Conservation (phyloP, 2,329 filamentous ascomycete species). For the Mollisia scopiformis region DNA sequence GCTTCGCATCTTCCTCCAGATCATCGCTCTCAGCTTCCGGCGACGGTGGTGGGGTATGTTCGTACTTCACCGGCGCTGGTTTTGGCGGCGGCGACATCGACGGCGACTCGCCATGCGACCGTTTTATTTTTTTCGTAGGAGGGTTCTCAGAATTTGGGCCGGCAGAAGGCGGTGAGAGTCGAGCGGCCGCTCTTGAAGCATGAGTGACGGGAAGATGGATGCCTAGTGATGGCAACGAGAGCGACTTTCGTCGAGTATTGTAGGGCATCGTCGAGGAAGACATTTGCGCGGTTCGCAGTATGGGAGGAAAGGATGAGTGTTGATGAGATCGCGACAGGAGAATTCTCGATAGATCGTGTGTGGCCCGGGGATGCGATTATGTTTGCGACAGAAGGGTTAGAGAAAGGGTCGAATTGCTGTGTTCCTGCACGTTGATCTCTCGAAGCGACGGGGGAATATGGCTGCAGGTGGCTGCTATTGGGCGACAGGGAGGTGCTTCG, state of each 20-base stretch:
- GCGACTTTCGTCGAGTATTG: conserved; percentile 94
- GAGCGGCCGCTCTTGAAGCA: conserved; percentile 56
- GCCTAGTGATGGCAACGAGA: conserved; percentile 89
- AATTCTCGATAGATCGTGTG: conserved; percentile 11
- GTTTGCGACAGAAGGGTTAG: conserved; percentile 30
- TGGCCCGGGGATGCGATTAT: conserved; percentile 13
- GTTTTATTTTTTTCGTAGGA: conserved; percentile 74
- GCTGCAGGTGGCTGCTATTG: conserved; percentile 25
- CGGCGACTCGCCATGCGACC: conserved; percentile 64
- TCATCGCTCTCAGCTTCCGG: conserved; percentile 54
- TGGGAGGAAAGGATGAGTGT: background rate
- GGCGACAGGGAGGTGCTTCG: conserved; percentile 25
- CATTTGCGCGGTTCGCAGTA: conserved; percentile 13
- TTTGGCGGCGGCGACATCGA: conserved; percentile 49
- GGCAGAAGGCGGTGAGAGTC: conserved; percentile 39
- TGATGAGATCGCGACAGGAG: conserved; percentile 9
- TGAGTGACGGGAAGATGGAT: conserved; percentile 79
- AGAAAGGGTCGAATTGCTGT: conserved; percentile 24
- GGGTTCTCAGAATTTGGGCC: conserved; percentile 40
- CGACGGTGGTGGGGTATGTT: conserved; percentile 81
- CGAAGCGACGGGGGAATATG: conserved; percentile 30
- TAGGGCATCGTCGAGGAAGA: conserved; percentile 71
- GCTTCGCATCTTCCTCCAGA: conserved; percentile 45
- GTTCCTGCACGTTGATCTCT: conserved; percentile 37
- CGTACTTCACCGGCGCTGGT: conserved; percentile 48